Evolutionary conservation across 2,329 filamentous ascomycete genomes (phyloP).

Genomic region (Aspergillus pseudoglaucus): DNA sequence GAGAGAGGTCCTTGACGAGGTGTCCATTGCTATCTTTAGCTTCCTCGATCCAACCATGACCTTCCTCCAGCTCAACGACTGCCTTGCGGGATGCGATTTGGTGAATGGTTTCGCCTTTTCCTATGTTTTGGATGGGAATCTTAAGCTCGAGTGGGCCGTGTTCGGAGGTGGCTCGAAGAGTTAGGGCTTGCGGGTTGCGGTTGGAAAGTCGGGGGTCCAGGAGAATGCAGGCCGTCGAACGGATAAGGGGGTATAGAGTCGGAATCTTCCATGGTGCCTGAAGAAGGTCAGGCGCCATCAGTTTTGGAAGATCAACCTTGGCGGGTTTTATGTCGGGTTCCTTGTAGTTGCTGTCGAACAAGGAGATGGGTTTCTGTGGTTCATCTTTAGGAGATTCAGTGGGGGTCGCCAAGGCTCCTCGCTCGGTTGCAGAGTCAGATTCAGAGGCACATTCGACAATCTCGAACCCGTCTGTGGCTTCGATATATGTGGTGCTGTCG

Average conservation of each 20-base stretch:
- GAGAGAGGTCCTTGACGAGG: conserved; percentile 42
- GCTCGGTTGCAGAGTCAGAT: conserved; percentile 9
- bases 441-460: conserved; percentile 30
- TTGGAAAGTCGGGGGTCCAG: conserved; percentile 47
- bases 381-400: conserved; percentile 2
- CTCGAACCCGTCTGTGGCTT: too few relatives aligned
- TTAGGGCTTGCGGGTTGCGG: conserved; percentile 48
- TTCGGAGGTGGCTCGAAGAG: conserved; percentile 51
- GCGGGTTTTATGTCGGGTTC: conserved; percentile 33
- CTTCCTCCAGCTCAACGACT: conserved; percentile 62
- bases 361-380: conserved; percentile 46
- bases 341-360: conserved; percentile 51
- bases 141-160: conserved; percentile 57
- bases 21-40: conserved; percentile 39
- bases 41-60: conserved; percentile 58
- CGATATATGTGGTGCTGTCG: too few relatives aligned
- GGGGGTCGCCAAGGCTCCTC: conserved; percentile 2
- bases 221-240: conserved; percentile 60
- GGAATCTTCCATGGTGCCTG: conserved; percentile 61
- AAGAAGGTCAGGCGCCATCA: conserved; percentile 52
- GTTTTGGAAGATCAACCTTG: conserved; percentile 42
- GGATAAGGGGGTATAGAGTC: conserved; percentile 59
- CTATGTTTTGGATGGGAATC: conserved; percentile 53
- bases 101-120: conserved; percentile 54
- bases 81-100: conserved; percentile 65